These are phyloP conservation scores for Diplodia intermedia DNA, from an alignment of 2,329 filamentous ascomycete species.

Conservation along the genomic window DNA sequence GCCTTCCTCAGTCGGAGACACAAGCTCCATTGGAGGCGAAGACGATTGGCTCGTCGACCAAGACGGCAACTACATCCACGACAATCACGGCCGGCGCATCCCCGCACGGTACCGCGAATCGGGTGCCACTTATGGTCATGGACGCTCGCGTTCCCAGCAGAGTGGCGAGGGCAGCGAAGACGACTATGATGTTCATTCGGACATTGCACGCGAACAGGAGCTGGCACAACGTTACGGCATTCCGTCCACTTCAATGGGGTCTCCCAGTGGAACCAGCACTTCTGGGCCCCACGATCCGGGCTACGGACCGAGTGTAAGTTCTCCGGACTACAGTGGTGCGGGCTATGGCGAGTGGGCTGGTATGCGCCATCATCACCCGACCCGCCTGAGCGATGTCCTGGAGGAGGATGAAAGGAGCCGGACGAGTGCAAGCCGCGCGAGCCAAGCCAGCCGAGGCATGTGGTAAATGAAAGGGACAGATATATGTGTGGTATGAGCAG, in stretches of 20 bases:
- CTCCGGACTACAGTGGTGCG: slow-evolving; percentile 47
- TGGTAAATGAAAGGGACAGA: not conserved
- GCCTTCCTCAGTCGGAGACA: slow-evolving; percentile 42
- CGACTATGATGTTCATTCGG: slow-evolving; percentile 62
- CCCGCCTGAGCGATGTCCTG: slow-evolving; percentile 48
- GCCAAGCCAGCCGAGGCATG: slow-evolving; percentile 40
- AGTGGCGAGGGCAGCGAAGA: slow-evolving; percentile 43
- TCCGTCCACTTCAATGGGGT: slow-evolving; percentile 35
- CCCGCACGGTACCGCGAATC: slow-evolving; percentile 37
- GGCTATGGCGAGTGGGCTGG: slow-evolving; percentile 49
- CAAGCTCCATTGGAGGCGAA: slow-evolving; percentile 44
- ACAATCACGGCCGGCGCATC: slow-evolving; percentile 45
- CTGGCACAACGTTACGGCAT: slow-evolving; percentile 56
- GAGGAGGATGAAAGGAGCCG: slow-evolving; percentile 50
- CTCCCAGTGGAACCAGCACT: slow-evolving; percentile 6
- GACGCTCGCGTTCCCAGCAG: slow-evolving; percentile 16
- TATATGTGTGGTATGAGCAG: not conserved
- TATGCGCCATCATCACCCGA: slow-evolving; percentile 48
- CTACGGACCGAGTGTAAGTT: slow-evolving; percentile 13
- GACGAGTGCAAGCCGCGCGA: slow-evolving; percentile 47
- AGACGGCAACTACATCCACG: slow-evolving; percentile 47
- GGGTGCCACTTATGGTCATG: slow-evolving; percentile 14
- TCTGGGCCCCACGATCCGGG: slow-evolving; percentile 25
- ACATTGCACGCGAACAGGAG: slow-evolving; percentile 57
- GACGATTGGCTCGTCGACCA: slow-evolving; percentile 49